phyloP scores from a whole-genome alignment of 129 eudicot species.

The Flaveria ramosissima region DNA sequence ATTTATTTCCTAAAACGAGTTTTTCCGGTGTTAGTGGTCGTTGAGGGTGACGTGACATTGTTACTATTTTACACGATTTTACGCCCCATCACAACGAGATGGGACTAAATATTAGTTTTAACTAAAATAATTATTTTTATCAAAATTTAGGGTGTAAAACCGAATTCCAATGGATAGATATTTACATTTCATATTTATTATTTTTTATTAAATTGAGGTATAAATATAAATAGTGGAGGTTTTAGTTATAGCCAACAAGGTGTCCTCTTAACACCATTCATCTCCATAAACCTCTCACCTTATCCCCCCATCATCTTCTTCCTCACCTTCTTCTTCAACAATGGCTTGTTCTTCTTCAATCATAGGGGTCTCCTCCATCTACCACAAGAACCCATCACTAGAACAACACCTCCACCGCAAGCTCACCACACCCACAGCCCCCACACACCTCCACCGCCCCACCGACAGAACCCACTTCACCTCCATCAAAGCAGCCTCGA shows the following conservation, averaged over 20 bases:
- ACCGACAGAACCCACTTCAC: conserved; percentile 35
- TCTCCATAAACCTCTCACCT: conserved; percentile 51
- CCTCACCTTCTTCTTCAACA: conserved; percentile 15
- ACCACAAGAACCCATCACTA: conserved; percentile 58
- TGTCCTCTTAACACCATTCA: conserved; percentile 39
- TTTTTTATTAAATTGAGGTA: not conserved
- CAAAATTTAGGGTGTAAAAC: too few species aligned
- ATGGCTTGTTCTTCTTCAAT: conserved; percentile 79
- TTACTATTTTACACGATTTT: too few species aligned
- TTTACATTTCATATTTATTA: not conserved
- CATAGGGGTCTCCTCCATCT: conserved; percentile 64
- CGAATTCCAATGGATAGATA: too few species aligned
- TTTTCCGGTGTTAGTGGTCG: too few species aligned
- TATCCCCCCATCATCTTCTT: conserved; percentile 38
- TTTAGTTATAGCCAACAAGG: conserved; percentile 41
- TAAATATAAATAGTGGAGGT: conserved; percentile 28
- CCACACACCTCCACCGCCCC: conserved; percentile 30
- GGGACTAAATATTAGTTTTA: too few species aligned
- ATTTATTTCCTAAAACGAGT: too few species aligned
- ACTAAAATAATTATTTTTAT: too few species aligned
- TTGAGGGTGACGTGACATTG: too few species aligned
- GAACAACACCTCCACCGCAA: conserved; percentile 50
- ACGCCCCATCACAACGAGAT: too few species aligned
- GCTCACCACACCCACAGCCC: conserved; percentile 36
- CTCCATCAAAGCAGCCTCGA: conserved; percentile 20